These are phyloP conservation scores for Fonsecaea nubica DNA, from an alignment of 2,329 filamentous ascomycete genomes.

Conservation along the genomic window DNA sequence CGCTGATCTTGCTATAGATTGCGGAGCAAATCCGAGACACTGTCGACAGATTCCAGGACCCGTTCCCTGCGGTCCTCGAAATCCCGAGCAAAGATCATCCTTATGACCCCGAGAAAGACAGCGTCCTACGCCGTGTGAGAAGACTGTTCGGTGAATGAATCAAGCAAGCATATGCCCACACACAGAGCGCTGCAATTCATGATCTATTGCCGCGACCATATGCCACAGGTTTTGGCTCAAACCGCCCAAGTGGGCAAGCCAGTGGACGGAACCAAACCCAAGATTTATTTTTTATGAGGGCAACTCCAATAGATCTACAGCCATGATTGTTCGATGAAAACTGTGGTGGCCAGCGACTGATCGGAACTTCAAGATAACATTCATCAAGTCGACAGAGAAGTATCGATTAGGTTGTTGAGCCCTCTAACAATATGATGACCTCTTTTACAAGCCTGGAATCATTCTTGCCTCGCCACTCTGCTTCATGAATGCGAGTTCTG, in stretches of 20 bases:
- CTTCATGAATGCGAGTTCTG: neutral
- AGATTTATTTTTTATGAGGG: neutral
- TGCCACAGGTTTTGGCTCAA: neutral
- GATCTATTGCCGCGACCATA: neutral
- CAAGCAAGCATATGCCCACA: neutral
- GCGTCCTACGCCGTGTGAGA: slow-evolving; percentile 85
- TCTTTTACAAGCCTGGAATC: neutral
- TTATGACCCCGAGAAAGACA: slow-evolving; percentile 98
- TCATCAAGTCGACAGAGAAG: neutral
- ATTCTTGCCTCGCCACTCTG: neutral
- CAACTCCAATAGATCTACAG: neutral
- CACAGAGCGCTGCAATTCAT: neutral
- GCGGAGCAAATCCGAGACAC: slow-evolving; percentile 91
- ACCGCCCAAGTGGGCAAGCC: neutral
- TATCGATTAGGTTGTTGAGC: neutral
- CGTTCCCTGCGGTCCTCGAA: slow-evolving; percentile 94
- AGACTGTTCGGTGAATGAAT: slow-evolving; percentile 68
- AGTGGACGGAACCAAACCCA: neutral
- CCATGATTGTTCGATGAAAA: neutral
- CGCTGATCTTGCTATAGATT: slow-evolving; percentile 64
- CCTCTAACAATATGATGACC: neutral
- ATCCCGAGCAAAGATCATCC: slow-evolving; percentile 99
- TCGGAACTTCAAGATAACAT: neutral
- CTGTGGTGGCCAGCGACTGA: neutral
- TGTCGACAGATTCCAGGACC: slow-evolving; percentile 89